These are phyloP conservation scores for Cryptococcus neoformans DNA, from an alignment of 1,284 basidiomycete species.

Conservation along the genomic window DNA sequence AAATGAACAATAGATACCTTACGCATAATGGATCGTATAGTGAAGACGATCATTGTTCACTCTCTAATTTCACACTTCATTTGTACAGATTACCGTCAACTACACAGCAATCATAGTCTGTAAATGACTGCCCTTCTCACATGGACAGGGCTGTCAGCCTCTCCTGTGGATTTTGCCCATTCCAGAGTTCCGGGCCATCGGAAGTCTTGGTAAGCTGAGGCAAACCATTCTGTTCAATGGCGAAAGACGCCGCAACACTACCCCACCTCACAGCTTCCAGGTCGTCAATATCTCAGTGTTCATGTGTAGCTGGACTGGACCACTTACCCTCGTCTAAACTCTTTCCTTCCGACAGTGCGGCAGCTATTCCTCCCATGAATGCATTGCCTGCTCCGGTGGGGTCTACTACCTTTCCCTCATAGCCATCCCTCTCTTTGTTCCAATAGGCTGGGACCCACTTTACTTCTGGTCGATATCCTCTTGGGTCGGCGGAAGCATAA, in stretches of 20 bases:
- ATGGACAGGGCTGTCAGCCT: constrained; percentile 7
- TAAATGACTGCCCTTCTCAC: not conserved
- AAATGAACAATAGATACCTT: too few species aligned
- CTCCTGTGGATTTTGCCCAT: constrained; percentile 10
- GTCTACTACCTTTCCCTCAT: constrained; percentile 30
- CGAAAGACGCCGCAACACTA: constrained; percentile 41
- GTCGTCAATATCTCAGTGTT: not conserved
- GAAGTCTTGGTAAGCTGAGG: constrained; percentile 17
- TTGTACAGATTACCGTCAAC: too few species aligned
- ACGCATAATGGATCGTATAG: too few species aligned
- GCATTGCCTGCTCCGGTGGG: constrained; percentile 48
- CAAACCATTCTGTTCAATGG: constrained; percentile 45
- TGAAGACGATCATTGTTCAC: too few species aligned
- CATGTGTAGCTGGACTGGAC: not conserved
- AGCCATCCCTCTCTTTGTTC: constrained; percentile 9
- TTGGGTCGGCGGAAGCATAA: constrained; percentile 16
- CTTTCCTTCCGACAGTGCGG: constrained; percentile 32
- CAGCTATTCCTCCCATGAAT: constrained; percentile 44
- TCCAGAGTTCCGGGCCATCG: constrained; percentile 15
- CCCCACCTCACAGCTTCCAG: constrained; percentile 39
- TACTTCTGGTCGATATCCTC: constrained; percentile 7
- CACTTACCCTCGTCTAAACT: constrained; percentile 34
- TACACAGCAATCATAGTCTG: too few species aligned
- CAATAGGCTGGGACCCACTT: constrained; percentile 36
- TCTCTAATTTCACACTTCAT: too few species aligned